Conservation (phyloP, 2,329 filamentous ascomycete species). For the Phialophora tarda region DNA sequence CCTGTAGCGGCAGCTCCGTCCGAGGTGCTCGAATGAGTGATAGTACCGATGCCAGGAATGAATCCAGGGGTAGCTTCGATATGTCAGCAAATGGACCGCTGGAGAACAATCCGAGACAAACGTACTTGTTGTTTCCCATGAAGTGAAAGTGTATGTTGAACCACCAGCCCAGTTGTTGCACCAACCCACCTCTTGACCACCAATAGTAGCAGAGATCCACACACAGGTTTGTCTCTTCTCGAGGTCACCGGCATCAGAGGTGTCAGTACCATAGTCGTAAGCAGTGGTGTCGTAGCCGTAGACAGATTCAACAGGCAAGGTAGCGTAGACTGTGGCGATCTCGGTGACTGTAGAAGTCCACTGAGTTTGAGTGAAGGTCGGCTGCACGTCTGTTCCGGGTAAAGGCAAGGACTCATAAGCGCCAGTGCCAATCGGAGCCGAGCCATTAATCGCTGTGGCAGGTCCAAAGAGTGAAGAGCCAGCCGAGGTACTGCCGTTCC, state of each 20-base stretch:
- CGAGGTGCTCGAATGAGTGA: constrained; percentile 13
- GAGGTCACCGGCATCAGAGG: neutral
- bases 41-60: constrained; percentile 27
- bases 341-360: constrained; percentile 8
- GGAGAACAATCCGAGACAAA: neutral
- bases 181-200: constrained; percentile 35
- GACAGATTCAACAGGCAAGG: constrained; percentile 11
- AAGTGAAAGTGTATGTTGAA: constrained; percentile 32
- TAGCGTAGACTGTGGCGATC: constrained; percentile 20
- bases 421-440: neutral
- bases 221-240: constrained; percentile 40
- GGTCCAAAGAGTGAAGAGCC: constrained; percentile 14
- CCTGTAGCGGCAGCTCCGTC: neutral
- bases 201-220: constrained; percentile 37
- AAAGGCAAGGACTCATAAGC: neutral
- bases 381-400: constrained; percentile 1
- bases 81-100: constrained; percentile 6
- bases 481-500: constrained; percentile 24
- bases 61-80: constrained; percentile 19
- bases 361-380: neutral
- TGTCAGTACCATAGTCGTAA: constrained; percentile 16
- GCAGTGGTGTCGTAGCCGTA: constrained; percentile 10
- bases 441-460: neutral
- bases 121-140: constrained; percentile 38
- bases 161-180: constrained; percentile 39